phyloP scores from a whole-genome alignment of 352 stramenopile species.

The Aphanomyces stellatus region DNA sequence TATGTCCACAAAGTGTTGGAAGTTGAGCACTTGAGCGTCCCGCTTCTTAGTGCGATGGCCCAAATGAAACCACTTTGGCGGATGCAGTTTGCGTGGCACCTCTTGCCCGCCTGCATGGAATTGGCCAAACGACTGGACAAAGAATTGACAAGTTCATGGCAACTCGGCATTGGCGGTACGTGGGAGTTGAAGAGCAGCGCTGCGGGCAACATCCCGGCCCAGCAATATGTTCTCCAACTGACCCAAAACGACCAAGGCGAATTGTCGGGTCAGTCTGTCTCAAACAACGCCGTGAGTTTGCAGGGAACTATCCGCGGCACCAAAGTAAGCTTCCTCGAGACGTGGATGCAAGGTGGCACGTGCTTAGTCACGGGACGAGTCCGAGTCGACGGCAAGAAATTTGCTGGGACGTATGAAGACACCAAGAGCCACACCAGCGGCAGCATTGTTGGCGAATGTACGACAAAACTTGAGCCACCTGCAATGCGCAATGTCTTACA shows the following conservation, averaged over 20 bases:
- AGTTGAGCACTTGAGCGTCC: background rate
- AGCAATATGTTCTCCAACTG: slow-evolving; percentile 77
- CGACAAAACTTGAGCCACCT: slow-evolving; percentile 32
- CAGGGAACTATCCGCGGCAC: slow-evolving; percentile 64
- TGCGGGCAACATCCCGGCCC: slow-evolving; percentile 74
- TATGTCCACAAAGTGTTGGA: slow-evolving; percentile 1
- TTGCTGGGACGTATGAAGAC: slow-evolving; percentile 78
- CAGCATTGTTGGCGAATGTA: slow-evolving; percentile 51
- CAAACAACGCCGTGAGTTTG: slow-evolving; percentile 74
- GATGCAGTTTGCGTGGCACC: slow-evolving; percentile 56
- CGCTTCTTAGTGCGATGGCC: slow-evolving; percentile 8
- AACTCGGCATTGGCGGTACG: slow-evolving; percentile 63
- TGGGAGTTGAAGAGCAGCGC: slow-evolving; percentile 86
- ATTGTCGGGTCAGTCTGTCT: slow-evolving; percentile 61
- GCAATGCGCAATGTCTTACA: slow-evolving; percentile 56
- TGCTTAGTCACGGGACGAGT: slow-evolving; percentile 75
- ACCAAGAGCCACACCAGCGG: slow-evolving; percentile 81
- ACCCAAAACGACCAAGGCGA: slow-evolving; percentile 53
- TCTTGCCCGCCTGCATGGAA: slow-evolving; percentile 69
- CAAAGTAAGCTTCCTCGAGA: slow-evolving; percentile 80
- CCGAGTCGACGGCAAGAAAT: slow-evolving; percentile 57
- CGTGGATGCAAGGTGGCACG: slow-evolving; percentile 79
- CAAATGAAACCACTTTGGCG: slow-evolving; percentile 31
- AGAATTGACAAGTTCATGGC: slow-evolving; percentile 30
- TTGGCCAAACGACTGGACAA: slow-evolving; percentile 54